Evolutionary conservation across 2,329 filamentous ascomycete genomes (phyloP).

Genomic region (Sporothrix pseudoabietina): DNA sequence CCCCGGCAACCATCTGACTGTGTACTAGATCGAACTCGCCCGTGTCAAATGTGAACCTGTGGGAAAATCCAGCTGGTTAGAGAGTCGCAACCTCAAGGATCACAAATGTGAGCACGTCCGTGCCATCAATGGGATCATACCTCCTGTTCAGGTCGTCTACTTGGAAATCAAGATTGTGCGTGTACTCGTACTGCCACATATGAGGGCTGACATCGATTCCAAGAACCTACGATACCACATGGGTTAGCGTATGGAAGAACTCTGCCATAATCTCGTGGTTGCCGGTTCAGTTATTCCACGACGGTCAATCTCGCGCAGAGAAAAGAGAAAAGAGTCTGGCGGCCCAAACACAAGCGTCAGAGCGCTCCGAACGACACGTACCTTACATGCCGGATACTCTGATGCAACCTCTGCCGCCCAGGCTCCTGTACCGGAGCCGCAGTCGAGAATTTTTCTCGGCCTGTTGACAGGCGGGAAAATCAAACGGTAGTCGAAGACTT

Average conservation of each 20-base stretch:
- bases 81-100: neutral
- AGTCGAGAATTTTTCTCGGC: constrained; percentile 66
- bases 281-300: neutral
- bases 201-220: constrained; percentile 73
- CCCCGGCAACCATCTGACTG: constrained; percentile 70
- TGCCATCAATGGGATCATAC: constrained; percentile 43
- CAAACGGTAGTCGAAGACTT: constrained; percentile 66
- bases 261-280: neutral
- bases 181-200: constrained; percentile 63
- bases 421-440: constrained; percentile 69
- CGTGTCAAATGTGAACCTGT: constrained; percentile 65
- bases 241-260: neutral
- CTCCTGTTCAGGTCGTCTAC: constrained; percentile 71
- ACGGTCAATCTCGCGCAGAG: neutral
- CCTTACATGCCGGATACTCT: constrained; percentile 65
- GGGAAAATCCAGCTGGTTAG: constrained; percentile 29
- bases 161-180: constrained; percentile 70
- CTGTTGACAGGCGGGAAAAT: constrained; percentile 67
- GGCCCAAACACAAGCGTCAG: neutral
- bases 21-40: constrained; percentile 82
- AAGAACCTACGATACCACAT: constrained; percentile 56
- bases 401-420: constrained; percentile 72
- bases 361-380: constrained; percentile 40
- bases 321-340: neutral
- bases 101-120: neutral